These are phyloP conservation scores for Eimeria maxima DNA, from an alignment of 169 alveolate genomes.

Conservation along the genomic window DNA sequence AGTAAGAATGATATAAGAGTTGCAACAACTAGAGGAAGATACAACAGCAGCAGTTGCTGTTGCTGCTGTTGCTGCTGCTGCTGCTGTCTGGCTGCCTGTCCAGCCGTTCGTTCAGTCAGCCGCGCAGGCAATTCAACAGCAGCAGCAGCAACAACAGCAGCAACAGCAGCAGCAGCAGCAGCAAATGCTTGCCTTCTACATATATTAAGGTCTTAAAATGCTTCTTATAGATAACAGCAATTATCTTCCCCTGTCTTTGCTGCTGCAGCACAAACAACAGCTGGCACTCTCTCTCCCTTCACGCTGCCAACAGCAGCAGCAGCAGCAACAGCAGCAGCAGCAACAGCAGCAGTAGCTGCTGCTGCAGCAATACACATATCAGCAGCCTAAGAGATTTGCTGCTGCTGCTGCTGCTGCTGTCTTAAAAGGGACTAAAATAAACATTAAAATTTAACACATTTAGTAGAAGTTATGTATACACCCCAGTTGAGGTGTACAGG, in stretches of 20 bases:
- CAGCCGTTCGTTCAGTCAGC: background rate
- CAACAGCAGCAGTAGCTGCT: slow-evolving; percentile 3
- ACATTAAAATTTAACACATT: background rate
- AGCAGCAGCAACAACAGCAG: slow-evolving; percentile 32
- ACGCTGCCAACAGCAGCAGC: slow-evolving; percentile 30
- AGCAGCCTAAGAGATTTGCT: background rate
- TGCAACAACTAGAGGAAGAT: background rate
- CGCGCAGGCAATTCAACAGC: background rate
- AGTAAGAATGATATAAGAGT: background rate
- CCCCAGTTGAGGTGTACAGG: background rate
- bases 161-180: slow-evolving; percentile 55
- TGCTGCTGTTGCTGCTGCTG: background rate
- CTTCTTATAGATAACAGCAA: background rate
- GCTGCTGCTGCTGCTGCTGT: background rate
- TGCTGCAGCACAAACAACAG: background rate
- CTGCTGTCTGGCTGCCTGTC: background rate
- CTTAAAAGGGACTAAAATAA: background rate
- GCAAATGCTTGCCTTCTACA: background rate
- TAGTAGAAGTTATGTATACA: background rate
- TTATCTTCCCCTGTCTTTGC: background rate
- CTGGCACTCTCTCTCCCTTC: background rate
- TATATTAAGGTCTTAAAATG: background rate
- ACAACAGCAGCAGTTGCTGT: slow-evolving; percentile 39
- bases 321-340: slow-evolving; percentile 49
- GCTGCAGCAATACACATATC: slow-evolving; percentile 8